Percentiles rank a stretch among this genome's conserved stretches.
phyloP scores from a whole-genome alignment of 164 flowering plant species.

The Taxillus chinensis region DNA sequence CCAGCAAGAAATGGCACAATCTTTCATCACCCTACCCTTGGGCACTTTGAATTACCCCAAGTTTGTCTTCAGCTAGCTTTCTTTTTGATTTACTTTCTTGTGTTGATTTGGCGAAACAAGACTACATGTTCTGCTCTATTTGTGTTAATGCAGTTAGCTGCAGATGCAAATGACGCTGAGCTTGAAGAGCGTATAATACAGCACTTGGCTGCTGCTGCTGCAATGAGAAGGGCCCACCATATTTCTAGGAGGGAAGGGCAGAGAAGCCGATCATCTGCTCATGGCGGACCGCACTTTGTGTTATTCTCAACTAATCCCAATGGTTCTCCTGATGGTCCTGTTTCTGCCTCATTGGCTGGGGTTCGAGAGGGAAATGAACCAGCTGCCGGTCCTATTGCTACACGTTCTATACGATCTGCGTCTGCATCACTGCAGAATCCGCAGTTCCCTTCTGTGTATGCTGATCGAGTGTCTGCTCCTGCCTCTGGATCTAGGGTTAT shows the following conservation, averaged over 20 bases:
- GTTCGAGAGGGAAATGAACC: constrained; percentile 33
- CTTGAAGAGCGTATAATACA: constrained; percentile 87
- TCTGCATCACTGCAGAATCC: constrained; percentile 16
- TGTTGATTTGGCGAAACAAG: background rate
- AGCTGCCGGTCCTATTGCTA: constrained; percentile 14
- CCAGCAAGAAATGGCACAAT: constrained; percentile 52
- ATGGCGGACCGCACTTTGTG: constrained; percentile 62
- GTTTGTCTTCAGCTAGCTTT: constrained; percentile 24
- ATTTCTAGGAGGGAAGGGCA: constrained; percentile 66
- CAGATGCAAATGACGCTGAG: constrained; percentile 58
- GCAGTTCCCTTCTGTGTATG: constrained; percentile 21
- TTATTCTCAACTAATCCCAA: constrained; percentile 55
- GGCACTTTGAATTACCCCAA: constrained; percentile 72
- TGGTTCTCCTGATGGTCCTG: constrained; percentile 29
- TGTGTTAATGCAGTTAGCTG: constrained; percentile 48
- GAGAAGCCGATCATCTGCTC: constrained; percentile 46
- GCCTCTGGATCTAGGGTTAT: constrained; percentile 30
- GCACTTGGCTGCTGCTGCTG: constrained; percentile 95
- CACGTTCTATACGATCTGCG: constrained; percentile 22
- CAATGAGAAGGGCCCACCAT: constrained; percentile 82
- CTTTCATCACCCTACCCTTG: constrained; percentile 79
- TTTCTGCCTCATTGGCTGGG: constrained; percentile 25
- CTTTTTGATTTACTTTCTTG: background rate
- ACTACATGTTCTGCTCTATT: background rate
- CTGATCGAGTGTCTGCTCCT: constrained; percentile 28